Evolutionary conservation across 306 rosid species (phyloP).

Genomic region (Abrus pulchellus): DNA sequence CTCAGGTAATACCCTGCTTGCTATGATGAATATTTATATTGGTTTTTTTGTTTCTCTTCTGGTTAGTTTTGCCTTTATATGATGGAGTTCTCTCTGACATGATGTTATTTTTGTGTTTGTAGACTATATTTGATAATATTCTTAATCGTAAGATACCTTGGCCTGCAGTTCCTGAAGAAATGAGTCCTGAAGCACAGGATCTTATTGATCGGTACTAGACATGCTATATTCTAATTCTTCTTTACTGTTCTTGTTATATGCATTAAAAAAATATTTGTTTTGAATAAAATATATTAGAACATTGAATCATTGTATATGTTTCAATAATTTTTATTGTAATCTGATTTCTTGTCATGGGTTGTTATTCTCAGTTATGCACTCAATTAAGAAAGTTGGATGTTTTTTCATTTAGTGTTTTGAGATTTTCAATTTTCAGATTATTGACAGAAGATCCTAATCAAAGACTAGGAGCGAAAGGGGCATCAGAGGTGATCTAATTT

Average conservation of each 20-base stretch:
- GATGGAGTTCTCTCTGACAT: slow-evolving; percentile 38
- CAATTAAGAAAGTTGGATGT: slow-evolving; percentile 27
- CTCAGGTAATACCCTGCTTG: slow-evolving; percentile 73
- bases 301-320: neutral
- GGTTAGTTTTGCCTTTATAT: slow-evolving; percentile 28
- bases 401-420: slow-evolving; percentile 41
- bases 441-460: slow-evolving; percentile 95
- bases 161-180: slow-evolving; percentile 87
- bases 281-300: slow-evolving; percentile 10
- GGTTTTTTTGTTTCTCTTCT: slow-evolving; percentile 26
- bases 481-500: slow-evolving; percentile 78
- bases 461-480: slow-evolving; percentile 97
- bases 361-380: slow-evolving; percentile 25
- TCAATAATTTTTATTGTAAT: neutral
- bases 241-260: slow-evolving; percentile 32
- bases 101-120: slow-evolving; percentile 43
- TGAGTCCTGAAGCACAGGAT: slow-evolving; percentile 92
- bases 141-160: slow-evolving; percentile 95
- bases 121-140: slow-evolving; percentile 97
- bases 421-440: slow-evolving; percentile 64
- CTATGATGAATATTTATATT: slow-evolving; percentile 17
- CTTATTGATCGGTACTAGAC: slow-evolving; percentile 84
- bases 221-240: slow-evolving; percentile 37
- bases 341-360: slow-evolving; percentile 4
- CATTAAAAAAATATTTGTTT: slow-evolving; percentile 34